phyloP scores from a whole-genome alignment of 441 rosid species.

The Jatropha multifida region DNA sequence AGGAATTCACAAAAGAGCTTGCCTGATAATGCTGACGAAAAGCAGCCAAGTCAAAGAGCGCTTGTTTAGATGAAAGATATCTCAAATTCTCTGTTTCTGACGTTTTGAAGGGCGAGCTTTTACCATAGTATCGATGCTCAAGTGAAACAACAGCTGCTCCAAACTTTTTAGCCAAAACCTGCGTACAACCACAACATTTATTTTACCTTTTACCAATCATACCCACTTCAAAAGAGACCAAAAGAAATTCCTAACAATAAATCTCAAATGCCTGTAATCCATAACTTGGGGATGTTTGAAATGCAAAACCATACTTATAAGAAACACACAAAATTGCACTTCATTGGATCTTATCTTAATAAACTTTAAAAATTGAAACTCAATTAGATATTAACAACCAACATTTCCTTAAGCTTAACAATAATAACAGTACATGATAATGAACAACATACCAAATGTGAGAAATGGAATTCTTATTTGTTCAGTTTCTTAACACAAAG shows the following conservation, averaged over 20 bases:
- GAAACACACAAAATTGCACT: neutral
- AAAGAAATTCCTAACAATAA: neutral
- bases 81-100: slow-evolving; percentile 63
- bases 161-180: slow-evolving; percentile 95
- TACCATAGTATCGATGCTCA: slow-evolving; percentile 97
- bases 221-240: neutral
- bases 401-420: too few species aligned
- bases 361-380: neutral
- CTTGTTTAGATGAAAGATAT: slow-evolving; percentile 89
- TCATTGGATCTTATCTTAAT: neutral
- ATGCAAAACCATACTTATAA: neutral
- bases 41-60: slow-evolving; percentile 85
- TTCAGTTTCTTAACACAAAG: too few species aligned
- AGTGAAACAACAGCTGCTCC: slow-evolving; percentile 94
- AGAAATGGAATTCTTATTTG: too few species aligned
- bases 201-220: neutral
- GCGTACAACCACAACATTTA: slow-evolving; percentile 6
- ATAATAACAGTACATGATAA: too few species aligned
- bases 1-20: slow-evolving; percentile 19
- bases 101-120: slow-evolving; percentile 82
- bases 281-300: neutral
- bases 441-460: too few species aligned
- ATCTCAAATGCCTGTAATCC: neutral
- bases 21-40: slow-evolving; percentile 86
- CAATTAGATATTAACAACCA: too few species aligned